Percentiles rank a stretch among this genome's conserved stretches.
Conservation (phyloP, 169 alveolate species). For the Plasmodium fragile region DNA sequence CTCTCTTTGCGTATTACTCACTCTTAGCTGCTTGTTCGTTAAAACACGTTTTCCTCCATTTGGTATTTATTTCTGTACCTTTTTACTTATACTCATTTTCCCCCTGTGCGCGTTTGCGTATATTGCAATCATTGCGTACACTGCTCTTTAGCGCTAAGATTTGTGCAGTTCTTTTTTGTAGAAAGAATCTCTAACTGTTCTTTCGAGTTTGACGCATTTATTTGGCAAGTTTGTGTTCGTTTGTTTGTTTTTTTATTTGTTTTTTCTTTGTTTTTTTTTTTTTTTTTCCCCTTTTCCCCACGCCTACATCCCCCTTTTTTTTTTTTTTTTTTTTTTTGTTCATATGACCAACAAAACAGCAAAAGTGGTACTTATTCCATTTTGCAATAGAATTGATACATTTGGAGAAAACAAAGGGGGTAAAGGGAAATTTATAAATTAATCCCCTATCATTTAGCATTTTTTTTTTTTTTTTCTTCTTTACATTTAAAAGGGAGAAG, state of each 20-base stretch:
- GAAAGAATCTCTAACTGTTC: neutral
- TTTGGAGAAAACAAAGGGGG: neutral
- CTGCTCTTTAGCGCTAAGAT: neutral
- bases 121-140: neutral
- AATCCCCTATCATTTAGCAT: neutral
- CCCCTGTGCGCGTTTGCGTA: neutral
- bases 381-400: neutral
- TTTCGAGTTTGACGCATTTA: neutral
- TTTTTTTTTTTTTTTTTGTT: neutral
- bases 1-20: neutral
- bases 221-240: neutral
- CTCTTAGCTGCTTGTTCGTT: neutral
- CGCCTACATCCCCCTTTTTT: neutral
- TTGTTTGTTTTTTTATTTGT: neutral
- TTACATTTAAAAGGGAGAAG: neutral
- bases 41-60: neutral
- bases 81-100: neutral
- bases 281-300: neutral
- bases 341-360: neutral
- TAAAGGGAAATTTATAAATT: neutral
- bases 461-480: neutral
- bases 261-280: neutral
- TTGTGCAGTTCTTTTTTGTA: constrained; percentile 25
- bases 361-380: neutral
- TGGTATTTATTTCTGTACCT: neutral